phyloP scores from a whole-genome alignment of 2,329 filamentous ascomycete genomes.

The Trichoderma brevicompactum region DNA sequence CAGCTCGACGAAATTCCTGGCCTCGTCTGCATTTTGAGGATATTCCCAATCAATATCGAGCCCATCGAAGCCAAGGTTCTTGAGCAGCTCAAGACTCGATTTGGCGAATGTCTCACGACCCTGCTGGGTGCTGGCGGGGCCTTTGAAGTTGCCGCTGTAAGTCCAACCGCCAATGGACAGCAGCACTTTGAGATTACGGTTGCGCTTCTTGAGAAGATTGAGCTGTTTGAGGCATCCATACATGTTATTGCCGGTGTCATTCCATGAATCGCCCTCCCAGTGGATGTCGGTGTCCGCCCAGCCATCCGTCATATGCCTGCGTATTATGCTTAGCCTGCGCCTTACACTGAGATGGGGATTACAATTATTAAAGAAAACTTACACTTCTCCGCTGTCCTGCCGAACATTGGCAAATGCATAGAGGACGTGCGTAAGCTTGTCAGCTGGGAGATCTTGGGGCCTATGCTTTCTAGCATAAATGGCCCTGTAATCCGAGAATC shows the following conservation, averaged over 20 bases:
- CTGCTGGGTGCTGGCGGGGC: constrained; percentile 69
- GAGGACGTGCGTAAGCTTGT: constrained; percentile 84
- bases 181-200: constrained; percentile 83
- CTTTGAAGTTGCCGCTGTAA: constrained; percentile 82
- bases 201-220: constrained; percentile 77
- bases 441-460: constrained; percentile 80
- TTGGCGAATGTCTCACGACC: constrained; percentile 75
- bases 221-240: constrained; percentile 92
- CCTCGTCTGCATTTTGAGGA: constrained; percentile 59
- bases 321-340: neutral
- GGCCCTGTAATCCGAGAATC: constrained; percentile 55
- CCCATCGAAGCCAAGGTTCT: constrained; percentile 78
- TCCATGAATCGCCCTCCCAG: constrained; percentile 70
- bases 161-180: constrained; percentile 93
- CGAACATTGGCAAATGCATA: constrained; percentile 90
- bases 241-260: constrained; percentile 75
- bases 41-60: constrained; percentile 74
- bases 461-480: constrained; percentile 85
- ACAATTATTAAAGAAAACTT: constrained; percentile 34
- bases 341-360: constrained; percentile 22
- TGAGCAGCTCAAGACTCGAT: constrained; percentile 74
- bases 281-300: constrained; percentile 76
- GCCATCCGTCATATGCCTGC: constrained; percentile 58
- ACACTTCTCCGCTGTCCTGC: constrained; percentile 79
- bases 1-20: constrained; percentile 62